Evolutionary conservation across 1,284 basidiomycete genomes (phyloP).

Genomic region (Pholiota adiposa): DNA sequence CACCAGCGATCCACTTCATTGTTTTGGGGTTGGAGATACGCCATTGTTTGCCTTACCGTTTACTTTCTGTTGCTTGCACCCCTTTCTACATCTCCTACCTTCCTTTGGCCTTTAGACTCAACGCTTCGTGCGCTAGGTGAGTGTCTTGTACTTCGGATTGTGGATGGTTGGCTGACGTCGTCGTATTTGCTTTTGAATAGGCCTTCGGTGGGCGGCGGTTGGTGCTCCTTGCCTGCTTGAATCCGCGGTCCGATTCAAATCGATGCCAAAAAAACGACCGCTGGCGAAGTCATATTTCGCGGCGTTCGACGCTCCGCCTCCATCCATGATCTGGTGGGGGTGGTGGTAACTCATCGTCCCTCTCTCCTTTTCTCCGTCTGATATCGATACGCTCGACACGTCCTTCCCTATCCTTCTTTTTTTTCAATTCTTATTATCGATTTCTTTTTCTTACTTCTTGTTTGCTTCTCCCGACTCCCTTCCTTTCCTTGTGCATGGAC

Average conservation of each 20-base stretch:
- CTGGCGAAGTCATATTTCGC: not conserved
- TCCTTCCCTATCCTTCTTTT: not conserved
- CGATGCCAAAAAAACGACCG: not conserved
- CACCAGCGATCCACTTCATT: not conserved
- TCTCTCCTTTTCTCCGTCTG: not conserved
- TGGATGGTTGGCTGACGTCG: not conserved
- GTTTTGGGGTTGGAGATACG: not conserved
- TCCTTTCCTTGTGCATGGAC: not conserved
- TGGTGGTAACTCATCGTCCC: not conserved
- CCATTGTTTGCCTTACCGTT: no score
- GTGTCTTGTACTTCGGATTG: not conserved
- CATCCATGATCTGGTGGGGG: not conserved
- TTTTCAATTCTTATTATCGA: not conserved
- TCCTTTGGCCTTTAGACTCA: not conserved
- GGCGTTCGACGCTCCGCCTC: not conserved
- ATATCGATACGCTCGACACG: not conserved
- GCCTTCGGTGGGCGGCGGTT: not conserved
- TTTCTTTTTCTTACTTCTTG: not conserved
- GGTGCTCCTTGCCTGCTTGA: no score
- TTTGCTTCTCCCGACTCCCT: not conserved
- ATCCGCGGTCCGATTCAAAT: not conserved
- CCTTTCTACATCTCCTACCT: no score
- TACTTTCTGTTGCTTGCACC: no score
- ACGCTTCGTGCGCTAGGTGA: not conserved
- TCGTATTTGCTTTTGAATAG: not conserved